Evolutionary conservation across 2,329 filamentous ascomycete genomes (phyloP).

Genomic region (Cladosporium sp.): DNA sequence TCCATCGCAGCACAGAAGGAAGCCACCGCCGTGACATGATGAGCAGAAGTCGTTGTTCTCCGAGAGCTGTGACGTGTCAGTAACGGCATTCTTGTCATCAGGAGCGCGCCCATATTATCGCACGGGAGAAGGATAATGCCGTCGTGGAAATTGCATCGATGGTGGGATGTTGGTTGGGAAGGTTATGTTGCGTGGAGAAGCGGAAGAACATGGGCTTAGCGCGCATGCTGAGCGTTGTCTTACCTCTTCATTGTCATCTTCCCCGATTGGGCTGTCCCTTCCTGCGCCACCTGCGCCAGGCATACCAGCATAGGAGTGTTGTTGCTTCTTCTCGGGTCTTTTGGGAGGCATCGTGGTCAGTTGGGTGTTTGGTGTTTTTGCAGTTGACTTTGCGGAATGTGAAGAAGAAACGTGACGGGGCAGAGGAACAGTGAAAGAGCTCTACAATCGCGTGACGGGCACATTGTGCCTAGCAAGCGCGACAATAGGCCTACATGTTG

Average conservation of each 20-base stretch:
- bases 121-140: slow-evolving; percentile 22
- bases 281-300: slow-evolving; percentile 60
- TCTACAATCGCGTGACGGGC: slow-evolving; percentile 4
- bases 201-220: slow-evolving; percentile 15
- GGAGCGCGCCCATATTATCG: slow-evolving; percentile 17
- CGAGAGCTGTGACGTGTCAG: slow-evolving; percentile 37
- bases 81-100: slow-evolving; percentile 11
- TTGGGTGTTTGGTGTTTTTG: slow-evolving; percentile 14
- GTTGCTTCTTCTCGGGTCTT: slow-evolving; percentile 74
- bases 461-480: slow-evolving; percentile 22
- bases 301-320: slow-evolving; percentile 60
- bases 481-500: slow-evolving; percentile 6
- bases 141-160: slow-evolving; percentile 29
- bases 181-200: slow-evolving; percentile 17
- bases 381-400: slow-evolving; percentile 8
- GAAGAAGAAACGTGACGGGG: neutral
- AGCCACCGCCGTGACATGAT: slow-evolving; percentile 76
- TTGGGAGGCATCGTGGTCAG: slow-evolving; percentile 26
- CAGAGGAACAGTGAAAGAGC: neutral
- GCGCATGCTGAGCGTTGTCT: slow-evolving; percentile 36
- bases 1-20: slow-evolving; percentile 88
- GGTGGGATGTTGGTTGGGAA: slow-evolving; percentile 15
- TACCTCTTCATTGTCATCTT: slow-evolving; percentile 55
- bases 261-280: slow-evolving; percentile 58
- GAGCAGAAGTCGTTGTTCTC: slow-evolving; percentile 88